These are phyloP conservation scores for Termitomyces sp. DNA, from an alignment of 768 basidiomycete genomes.

Conservation along the genomic window DNA sequence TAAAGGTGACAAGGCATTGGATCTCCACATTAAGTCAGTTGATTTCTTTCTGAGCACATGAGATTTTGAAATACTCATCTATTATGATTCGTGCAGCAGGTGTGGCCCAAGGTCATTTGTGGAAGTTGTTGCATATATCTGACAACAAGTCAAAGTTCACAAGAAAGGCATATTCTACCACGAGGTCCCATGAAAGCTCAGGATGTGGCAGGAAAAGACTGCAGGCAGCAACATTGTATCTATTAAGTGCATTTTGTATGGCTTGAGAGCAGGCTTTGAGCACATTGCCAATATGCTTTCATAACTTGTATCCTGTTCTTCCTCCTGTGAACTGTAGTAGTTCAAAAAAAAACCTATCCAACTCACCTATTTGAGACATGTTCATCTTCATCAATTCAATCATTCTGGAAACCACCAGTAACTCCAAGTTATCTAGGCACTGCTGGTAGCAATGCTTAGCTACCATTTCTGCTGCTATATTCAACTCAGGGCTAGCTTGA, in stretches of 20 bases:
- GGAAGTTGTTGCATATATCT: neutral
- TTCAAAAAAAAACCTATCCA: neutral
- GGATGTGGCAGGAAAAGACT: neutral
- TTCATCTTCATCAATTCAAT: neutral
- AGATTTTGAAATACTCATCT: neutral
- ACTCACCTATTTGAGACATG: neutral
- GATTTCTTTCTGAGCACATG: neutral
- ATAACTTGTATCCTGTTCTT: neutral
- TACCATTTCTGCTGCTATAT: too few relatives aligned
- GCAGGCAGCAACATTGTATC: neutral
- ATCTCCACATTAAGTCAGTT: too few relatives aligned
- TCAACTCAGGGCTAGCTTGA: too few relatives aligned
- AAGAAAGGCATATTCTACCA: neutral
- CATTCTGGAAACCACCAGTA: neutral
- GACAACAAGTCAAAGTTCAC: neutral
- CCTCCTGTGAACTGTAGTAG: neutral
- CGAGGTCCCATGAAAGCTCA: neutral
- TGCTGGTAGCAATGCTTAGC: too few relatives aligned
- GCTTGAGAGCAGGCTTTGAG: too few relatives aligned
- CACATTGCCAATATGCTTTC: too few relatives aligned
- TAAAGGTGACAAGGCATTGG: too few relatives aligned
- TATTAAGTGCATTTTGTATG: neutral
- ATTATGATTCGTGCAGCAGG: neutral
- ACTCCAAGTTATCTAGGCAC: too few relatives aligned
- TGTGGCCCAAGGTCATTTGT: neutral